phyloP scores from a whole-genome alignment of 768 basidiomycete species.

The Rhizopogon roseolus region DNA sequence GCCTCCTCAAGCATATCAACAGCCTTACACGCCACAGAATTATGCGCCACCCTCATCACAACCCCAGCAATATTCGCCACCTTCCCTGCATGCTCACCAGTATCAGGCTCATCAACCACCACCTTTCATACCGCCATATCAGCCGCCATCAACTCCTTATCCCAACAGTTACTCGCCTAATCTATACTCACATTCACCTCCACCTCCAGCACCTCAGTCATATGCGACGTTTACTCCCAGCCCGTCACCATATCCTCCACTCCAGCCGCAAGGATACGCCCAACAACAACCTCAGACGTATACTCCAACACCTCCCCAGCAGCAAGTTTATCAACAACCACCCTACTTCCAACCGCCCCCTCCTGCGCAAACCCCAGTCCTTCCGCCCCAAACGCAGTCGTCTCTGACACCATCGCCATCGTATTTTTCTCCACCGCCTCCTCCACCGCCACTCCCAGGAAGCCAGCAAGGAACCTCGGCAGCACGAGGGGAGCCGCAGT shows the following conservation, averaged over 20 bases:
- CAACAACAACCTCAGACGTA: conserved; percentile 14
- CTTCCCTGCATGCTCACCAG: conserved; percentile 10
- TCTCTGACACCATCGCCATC: background rate
- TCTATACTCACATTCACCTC: conserved; percentile 7
- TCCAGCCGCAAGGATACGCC: background rate
- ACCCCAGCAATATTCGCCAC: conserved; percentile 8
- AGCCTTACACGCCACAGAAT: conserved; percentile 9
- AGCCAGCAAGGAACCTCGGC: background rate
- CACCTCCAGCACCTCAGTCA: conserved; percentile 8
- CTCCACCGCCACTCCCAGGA: conserved; percentile 10
- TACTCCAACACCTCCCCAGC: conserved; percentile 7
- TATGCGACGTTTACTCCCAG: background rate
- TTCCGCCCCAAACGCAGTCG: conserved; percentile 10
- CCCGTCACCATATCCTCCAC: conserved; percentile 7
- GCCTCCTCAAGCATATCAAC: conserved; percentile 10
- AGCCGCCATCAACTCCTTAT: conserved; percentile 29
- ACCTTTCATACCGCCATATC: background rate
- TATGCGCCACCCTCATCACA: conserved; percentile 5
- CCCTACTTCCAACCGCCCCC: too few species aligned
- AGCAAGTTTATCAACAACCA: too few species aligned
- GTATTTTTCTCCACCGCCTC: conserved; percentile 10
- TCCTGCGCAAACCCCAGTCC: background rate
- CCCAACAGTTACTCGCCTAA: conserved; percentile 12
- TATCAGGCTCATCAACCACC: conserved; percentile 3
- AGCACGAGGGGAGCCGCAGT: background rate